Evolutionary conservation across 805 yeast genomes (phyloP), one percentile per base, ranked within the genome.

Genomic region (Pichia paraexigua): DNA sequence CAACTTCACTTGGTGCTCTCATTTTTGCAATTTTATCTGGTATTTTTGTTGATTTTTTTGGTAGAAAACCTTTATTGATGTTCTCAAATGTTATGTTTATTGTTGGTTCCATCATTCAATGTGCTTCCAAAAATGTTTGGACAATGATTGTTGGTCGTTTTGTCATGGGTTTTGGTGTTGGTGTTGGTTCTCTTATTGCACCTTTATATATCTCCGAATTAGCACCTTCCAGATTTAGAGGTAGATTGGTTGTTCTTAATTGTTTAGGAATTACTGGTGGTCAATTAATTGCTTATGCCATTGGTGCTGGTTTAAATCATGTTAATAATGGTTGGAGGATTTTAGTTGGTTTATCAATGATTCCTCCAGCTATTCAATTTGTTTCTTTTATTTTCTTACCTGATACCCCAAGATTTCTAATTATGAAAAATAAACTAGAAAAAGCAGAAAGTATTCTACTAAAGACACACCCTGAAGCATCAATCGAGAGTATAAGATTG

Each of bases 91-190:
- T 86, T 3, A 70, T 92, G 61, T 92, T 94, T 63, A 73, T 92
- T 25, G 72, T 87, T 40, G 99, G 99, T 53, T 88, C 96, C 21
- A 77, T 79, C 43, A 71, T 91, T 53, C 99, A 92, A 71, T 79
- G 94, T 53, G 87, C 84, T 30, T 81, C 97, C 10, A 78, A 80
- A 50, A 73, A 83, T 5, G 83, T 89, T 53, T 88, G 97, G 95
- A 82, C 85, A 44, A 92, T 92, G 98, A 83, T 88, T 56, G 82
- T 72, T 15, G 99, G 98, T 43, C 78, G 98, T 65, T 84, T 94
- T 58, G 74, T 92, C 46, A 87, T 94, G 85, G 99, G 99, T 18
- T 87, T 87, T 68, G 98, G 97, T 60, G 97, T 92, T 27, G 99
- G 99, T 59, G 78, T 87, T 50, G 98, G 97, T 1, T 90, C 97